Base-by-base conservation (phyloP, 306 rosid species). In the Quercus bicolor region DNA sequence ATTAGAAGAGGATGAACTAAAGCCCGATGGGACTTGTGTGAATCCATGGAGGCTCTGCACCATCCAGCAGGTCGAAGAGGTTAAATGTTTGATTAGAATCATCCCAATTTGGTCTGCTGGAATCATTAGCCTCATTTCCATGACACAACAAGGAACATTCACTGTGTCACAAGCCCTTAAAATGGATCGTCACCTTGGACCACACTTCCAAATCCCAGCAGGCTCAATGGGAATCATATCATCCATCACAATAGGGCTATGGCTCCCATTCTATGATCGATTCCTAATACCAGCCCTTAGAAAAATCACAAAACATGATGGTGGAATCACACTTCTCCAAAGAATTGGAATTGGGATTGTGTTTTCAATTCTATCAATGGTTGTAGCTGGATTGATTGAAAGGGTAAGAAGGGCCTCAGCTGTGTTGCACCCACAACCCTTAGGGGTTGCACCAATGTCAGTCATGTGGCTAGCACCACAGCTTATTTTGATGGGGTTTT, bases 181-280 rank as follows among this genome's bases (percentile, higher is more conserved):
- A 78, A 94, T 94, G 97, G 84, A 89, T 66, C 85, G 97, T 12
- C 91, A 81, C 75, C 23, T 94, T 0, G 97, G 98, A 13, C 88
- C 86, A 24, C 82, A 80, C 1, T 89, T 94, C 71, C 80, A 90
- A 78, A 79, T 94, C 74, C 97, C 97, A 20, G 82, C 94, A 0
- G 97, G 91, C 23, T 90, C 97, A 16, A 3, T 92, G 1, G n/a
- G 12, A 4, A 90, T 92, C 60, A 82, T 92, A 37, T 85, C 96
- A 12, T 11, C 81, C 9, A 43, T 86, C n/a, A 85, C 94, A 40
- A 29, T 89, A 20, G 87, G 68, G 2, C 0, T 89, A 0, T 91
- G 89, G 86, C 70, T 92, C 2, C 97, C 97, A 5, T 19, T 91
- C 76, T 91, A 88, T 61, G 93, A 89, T 78, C 72, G 74, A 0